Evolutionary conservation across 2,329 filamentous ascomycete genomes (phyloP).

Genomic region (Xylaria arbuscula): DNA sequence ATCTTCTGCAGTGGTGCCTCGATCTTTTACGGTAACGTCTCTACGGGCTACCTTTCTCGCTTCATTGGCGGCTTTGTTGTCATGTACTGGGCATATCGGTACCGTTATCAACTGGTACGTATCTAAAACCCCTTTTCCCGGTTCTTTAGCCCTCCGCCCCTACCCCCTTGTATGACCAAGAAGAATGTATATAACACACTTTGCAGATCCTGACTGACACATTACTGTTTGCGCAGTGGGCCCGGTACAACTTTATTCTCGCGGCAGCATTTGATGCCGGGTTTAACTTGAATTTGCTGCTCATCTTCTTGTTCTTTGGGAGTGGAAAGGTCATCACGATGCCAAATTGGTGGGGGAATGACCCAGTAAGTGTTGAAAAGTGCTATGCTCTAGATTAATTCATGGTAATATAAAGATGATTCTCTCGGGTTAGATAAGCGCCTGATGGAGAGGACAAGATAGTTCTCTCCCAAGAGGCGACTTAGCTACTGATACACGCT

Average conservation of each 20-base stretch:
- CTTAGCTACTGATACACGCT: too few species aligned
- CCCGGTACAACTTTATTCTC: conserved; percentile 69
- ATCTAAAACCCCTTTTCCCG: too few species aligned
- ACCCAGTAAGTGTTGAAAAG: conserved; percentile 64
- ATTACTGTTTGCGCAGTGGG: conserved; percentile 55
- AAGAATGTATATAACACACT: not conserved
- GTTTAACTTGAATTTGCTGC: conserved; percentile 70
- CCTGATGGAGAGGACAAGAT: not conserved
- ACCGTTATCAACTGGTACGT: conserved; percentile 59
- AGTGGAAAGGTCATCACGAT: conserved; percentile 66
- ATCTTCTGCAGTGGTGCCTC: conserved; percentile 69
- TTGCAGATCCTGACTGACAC: not conserved
- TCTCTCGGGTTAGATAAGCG: too few species aligned
- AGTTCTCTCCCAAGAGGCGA: not conserved
- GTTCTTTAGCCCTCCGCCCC: too few species aligned
- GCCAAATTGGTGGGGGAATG: conserved; percentile 74
- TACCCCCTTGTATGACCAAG: too few species aligned
- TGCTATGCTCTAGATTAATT: conserved; percentile 63
- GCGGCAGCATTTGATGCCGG: conserved; percentile 71
- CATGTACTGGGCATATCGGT: conserved; percentile 68
- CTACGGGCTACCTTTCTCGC: conserved; percentile 66
- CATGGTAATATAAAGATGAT: not conserved
- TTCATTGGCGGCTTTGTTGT: conserved; percentile 70
- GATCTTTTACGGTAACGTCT: conserved; percentile 70
- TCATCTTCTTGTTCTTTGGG: conserved; percentile 70